phyloP scores from a whole-genome alignment of 441 rosid genomes.

The Viola pubescens region DNA sequence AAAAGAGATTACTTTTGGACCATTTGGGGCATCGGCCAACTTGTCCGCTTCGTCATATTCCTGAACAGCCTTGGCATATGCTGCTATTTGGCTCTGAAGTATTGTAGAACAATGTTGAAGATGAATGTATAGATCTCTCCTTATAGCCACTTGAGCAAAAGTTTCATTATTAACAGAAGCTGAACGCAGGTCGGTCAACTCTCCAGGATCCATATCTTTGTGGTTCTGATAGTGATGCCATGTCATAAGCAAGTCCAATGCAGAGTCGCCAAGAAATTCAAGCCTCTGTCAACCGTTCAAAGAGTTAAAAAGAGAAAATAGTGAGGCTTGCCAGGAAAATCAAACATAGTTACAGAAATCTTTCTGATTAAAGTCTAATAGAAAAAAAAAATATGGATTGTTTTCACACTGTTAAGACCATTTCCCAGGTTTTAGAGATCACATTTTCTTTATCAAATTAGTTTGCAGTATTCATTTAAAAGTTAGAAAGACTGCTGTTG shows the following conservation, averaged over 20 bases:
- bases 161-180: slow-evolving; percentile 79
- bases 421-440: too few species aligned
- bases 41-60: slow-evolving; percentile 31
- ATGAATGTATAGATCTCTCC: slow-evolving; percentile 44
- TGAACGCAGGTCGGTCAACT: slow-evolving; percentile 85
- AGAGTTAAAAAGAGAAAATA: slow-evolving; percentile 12
- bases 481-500: not conserved
- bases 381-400: too few species aligned
- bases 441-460: not conserved
- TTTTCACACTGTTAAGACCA: too few species aligned
- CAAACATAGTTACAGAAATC: too few species aligned
- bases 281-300: slow-evolving; percentile 56
- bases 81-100: slow-evolving; percentile 49
- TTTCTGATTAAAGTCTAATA: too few species aligned
- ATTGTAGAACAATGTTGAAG: slow-evolving; percentile 47
- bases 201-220: slow-evolving; percentile 65
- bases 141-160: slow-evolving; percentile 77
- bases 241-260: slow-evolving; percentile 80
- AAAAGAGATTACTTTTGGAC: slow-evolving; percentile 63
- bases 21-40: slow-evolving; percentile 37
- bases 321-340: too few species aligned
- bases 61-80: slow-evolving; percentile 44
- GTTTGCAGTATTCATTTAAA: not conserved
- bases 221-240: slow-evolving; percentile 64
- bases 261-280: slow-evolving; percentile 94